These are phyloP conservation scores for Colletotrichum gigasporum DNA, from an alignment of 2,329 filamentous ascomycete genomes.

Conservation along the genomic window DNA sequence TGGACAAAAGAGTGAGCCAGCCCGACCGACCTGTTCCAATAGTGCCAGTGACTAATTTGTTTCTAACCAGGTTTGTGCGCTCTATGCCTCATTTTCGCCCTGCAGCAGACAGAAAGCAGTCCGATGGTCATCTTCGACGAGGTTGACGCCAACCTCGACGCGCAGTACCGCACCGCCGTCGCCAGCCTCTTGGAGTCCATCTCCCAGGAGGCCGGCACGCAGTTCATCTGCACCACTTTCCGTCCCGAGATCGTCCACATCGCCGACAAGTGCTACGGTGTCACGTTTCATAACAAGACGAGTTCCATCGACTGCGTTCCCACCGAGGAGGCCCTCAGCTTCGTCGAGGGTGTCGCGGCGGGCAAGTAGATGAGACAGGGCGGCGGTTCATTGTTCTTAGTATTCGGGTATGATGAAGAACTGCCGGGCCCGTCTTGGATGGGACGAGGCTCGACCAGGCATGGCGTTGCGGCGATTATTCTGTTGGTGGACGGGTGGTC, in stretches of 20 bases:
- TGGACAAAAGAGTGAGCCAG: slow-evolving; percentile 88
- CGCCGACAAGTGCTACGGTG: slow-evolving; percentile 97
- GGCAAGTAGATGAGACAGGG: slow-evolving; percentile 12
- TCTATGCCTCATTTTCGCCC: slow-evolving; percentile 98
- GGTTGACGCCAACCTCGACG: slow-evolving; percentile 97
- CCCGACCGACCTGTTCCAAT: not conserved
- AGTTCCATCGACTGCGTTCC: slow-evolving; percentile 92
- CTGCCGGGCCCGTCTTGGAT: not conserved
- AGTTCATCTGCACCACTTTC: slow-evolving; percentile 99
- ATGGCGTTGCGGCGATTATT: slow-evolving; percentile 31
- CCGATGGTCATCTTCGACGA: slow-evolving; percentile 99
- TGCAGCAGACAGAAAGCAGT: slow-evolving; percentile 95
- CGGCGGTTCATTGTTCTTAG: not conserved
- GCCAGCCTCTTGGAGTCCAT: slow-evolving; percentile 87
- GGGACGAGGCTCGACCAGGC: slow-evolving; percentile 2
- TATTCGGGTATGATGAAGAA: not conserved
- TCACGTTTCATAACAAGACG: slow-evolving; percentile 93
- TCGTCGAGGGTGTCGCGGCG: slow-evolving; percentile 82
- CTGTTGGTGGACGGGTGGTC: slow-evolving; percentile 6
- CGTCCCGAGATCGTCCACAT: slow-evolving; percentile 94
- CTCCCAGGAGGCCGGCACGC: slow-evolving; percentile 70
- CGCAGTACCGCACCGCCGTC: slow-evolving; percentile 96
- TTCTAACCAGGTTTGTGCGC: slow-evolving; percentile 79
- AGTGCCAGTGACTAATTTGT: slow-evolving; percentile 33
- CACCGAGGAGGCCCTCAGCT: slow-evolving; percentile 87